Evolutionary conservation across 495 filamentous ascomycete genomes (phyloP).

Genomic region (Neurospora sp.): DNA sequence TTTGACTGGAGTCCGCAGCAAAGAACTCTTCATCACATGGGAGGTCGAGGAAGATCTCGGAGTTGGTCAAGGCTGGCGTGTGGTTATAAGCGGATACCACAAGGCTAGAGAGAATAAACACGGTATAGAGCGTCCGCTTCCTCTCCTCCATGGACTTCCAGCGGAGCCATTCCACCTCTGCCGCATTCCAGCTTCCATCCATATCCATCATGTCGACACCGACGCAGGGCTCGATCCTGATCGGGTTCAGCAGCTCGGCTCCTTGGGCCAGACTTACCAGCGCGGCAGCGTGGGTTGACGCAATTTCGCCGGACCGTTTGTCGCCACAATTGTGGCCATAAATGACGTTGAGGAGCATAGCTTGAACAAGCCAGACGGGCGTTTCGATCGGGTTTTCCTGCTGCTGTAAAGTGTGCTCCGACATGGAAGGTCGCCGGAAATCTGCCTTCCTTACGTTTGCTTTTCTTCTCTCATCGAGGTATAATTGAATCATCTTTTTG

Average conservation of each 20-base stretch:
- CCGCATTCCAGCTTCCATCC: conserved; percentile 37
- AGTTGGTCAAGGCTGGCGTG: conserved; percentile 82
- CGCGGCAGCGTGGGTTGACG: conserved; percentile 81
- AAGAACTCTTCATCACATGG: conserved; percentile 94
- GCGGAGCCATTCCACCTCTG: conserved; percentile 68
- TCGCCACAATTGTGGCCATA: conserved; percentile 95
- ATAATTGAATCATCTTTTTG: conserved; percentile 89
- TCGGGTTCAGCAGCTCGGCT: conserved; percentile 59
- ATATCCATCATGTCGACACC: conserved; percentile 36
- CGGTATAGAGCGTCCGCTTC: conserved; percentile 85
- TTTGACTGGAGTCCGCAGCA: conserved; percentile 66
- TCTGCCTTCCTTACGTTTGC: conserved; percentile 76
- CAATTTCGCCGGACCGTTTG: conserved; percentile 80
- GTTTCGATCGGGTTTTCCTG: conserved; percentile 67
- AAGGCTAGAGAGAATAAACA: conserved; percentile 85
- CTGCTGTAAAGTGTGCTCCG: conserved; percentile 36
- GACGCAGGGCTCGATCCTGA: conserved; percentile 29
- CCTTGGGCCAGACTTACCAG: conserved; percentile 85
- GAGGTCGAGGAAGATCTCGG: conserved; percentile 81
- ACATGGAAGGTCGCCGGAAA: conserved; percentile 47
- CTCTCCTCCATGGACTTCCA: conserved; percentile 89
- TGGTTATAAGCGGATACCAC: conserved; percentile 90
- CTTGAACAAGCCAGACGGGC: conserved; percentile 94
- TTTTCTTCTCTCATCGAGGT: conserved; percentile 86
- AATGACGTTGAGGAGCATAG: conserved; percentile 93